Conservation (phyloP, 495 filamentous ascomycete species). For the Penicillium tannophilum region DNA sequence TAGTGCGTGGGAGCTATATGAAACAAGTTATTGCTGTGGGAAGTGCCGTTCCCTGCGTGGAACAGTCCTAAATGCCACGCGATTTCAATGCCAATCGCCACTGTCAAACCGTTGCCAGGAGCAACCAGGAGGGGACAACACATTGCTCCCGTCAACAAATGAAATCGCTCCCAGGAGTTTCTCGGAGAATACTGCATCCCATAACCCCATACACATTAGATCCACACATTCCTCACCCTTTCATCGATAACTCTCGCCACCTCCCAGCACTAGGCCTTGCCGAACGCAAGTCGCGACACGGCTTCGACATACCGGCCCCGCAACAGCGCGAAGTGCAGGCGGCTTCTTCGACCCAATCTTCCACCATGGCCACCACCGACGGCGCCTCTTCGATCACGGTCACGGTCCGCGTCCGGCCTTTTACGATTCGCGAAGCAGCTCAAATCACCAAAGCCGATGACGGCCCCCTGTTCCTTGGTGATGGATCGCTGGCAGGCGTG, state of each 20-base stretch:
- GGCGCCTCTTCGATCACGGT: slow-evolving; percentile 71
- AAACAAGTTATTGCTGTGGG: slow-evolving; percentile 7
- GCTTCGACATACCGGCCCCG: slow-evolving; percentile 27
- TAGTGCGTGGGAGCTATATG: slow-evolving; percentile 6
- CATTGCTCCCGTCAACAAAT: slow-evolving; percentile 40
- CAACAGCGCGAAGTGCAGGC: slow-evolving; percentile 18
- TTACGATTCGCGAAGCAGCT: slow-evolving; percentile 70
- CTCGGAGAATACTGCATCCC: slow-evolving; percentile 37
- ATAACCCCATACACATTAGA: slow-evolving; percentile 31
- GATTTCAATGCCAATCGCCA: slow-evolving; percentile 4
- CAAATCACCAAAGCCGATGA: slow-evolving; percentile 78
- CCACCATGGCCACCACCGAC: slow-evolving; percentile 55
- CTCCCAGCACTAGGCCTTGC: slow-evolving; percentile 18
- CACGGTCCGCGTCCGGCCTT: slow-evolving; percentile 88
- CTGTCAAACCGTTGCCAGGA: slow-evolving; percentile 34
- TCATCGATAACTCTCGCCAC: slow-evolving; percentile 28
- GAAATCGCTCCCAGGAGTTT: slow-evolving; percentile 26
- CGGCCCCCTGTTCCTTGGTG: slow-evolving; percentile 87
- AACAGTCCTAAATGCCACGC: slow-evolving; percentile 13
- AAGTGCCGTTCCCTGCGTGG: not conserved
- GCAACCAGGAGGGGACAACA: slow-evolving; percentile 41
- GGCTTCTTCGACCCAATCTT: slow-evolving; percentile 14
- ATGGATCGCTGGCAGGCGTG: slow-evolving; percentile 84
- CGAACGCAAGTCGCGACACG: slow-evolving; percentile 26
- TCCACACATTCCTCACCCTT: slow-evolving; percentile 32